A percentile compares a stretch with the other conserved stretches of the same genome.
Conservation (phyloP, 306 rosid species). For the Quercus parvula region DNA sequence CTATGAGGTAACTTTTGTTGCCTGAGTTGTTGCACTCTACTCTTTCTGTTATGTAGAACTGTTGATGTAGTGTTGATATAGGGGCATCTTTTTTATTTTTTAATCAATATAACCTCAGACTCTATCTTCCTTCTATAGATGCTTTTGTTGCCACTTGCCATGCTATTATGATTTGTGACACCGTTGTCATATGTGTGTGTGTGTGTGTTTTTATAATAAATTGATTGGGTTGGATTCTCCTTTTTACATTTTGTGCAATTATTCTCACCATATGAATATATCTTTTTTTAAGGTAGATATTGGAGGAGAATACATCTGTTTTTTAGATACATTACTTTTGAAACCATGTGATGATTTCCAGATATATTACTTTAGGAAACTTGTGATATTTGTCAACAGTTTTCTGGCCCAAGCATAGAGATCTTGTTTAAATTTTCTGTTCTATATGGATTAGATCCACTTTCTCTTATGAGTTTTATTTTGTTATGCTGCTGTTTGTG, state of each 20-base stretch:
- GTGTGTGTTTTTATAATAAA: neutral
- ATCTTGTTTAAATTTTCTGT: constrained; percentile 11
- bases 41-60: neutral
- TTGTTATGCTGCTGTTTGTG: constrained; percentile 11
- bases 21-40: neutral
- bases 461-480: neutral
- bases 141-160: neutral
- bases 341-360: neutral
- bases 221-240: neutral
- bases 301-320: too few species aligned
- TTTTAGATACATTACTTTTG: neutral
- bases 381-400: neutral
- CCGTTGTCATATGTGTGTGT: neutral
- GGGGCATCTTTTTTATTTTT: neutral
- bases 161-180: neutral
- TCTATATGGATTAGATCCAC: constrained; percentile 4
- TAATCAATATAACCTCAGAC: neutral
- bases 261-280: neutral
- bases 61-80: neutral
- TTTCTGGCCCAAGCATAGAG: neutral
- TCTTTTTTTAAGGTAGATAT: too few species aligned
- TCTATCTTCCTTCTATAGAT: neutral
- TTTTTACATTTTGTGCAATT: neutral
- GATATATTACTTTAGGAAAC: neutral
- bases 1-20: constrained; percentile 56